Evolutionary conservation across 2,329 filamentous ascomycete species (phyloP).

Genomic region (Botrytis paeoniae): DNA sequence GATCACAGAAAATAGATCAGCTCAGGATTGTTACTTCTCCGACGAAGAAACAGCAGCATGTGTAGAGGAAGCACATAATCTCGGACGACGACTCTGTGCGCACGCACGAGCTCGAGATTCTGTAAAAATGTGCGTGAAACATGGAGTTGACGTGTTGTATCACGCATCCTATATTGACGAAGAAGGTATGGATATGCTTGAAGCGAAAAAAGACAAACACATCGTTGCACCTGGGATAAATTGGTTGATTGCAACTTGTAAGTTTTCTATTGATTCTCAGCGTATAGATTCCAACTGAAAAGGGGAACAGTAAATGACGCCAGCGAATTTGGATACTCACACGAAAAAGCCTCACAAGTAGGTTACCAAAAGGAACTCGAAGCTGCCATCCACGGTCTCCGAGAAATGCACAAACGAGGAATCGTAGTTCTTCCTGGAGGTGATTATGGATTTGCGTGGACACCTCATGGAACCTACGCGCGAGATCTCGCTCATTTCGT

Average conservation of each 20-base stretch:
- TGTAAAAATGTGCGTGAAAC: slow-evolving; percentile 43
- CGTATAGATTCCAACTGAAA: neutral
- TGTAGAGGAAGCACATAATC: slow-evolving; percentile 45
- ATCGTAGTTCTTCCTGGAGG: slow-evolving; percentile 45
- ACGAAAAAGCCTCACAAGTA: slow-evolving; percentile 43
- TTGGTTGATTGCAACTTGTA: slow-evolving; percentile 41
- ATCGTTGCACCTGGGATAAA: slow-evolving; percentile 44
- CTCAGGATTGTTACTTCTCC: slow-evolving; percentile 46
- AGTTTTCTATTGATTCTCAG: neutral
- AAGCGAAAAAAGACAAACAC: slow-evolving; percentile 41
- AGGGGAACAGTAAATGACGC: slow-evolving; percentile 22
- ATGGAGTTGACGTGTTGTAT: slow-evolving; percentile 47
- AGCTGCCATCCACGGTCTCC: slow-evolving; percentile 40
- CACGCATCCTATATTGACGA: slow-evolving; percentile 46
- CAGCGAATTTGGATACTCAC: slow-evolving; percentile 42
- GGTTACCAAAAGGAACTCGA: slow-evolving; percentile 45
- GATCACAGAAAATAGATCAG: slow-evolving; percentile 37
- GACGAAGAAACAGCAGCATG: slow-evolving; percentile 46
- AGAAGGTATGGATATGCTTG: slow-evolving; percentile 41
- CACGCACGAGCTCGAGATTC: slow-evolving; percentile 45
- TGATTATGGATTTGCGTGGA: slow-evolving; percentile 47
- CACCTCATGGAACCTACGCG: slow-evolving; percentile 46
- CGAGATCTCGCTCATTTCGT: slow-evolving; percentile 46
- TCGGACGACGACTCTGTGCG: slow-evolving; percentile 41
- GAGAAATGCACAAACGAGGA: slow-evolving; percentile 45